A percentile compares a stretch with the other conserved stretches of the same genome.
These are phyloP conservation scores for Phylloporus rhodoxanthus DNA, from an alignment of 768 basidiomycete genomes.

Conservation along the genomic window DNA sequence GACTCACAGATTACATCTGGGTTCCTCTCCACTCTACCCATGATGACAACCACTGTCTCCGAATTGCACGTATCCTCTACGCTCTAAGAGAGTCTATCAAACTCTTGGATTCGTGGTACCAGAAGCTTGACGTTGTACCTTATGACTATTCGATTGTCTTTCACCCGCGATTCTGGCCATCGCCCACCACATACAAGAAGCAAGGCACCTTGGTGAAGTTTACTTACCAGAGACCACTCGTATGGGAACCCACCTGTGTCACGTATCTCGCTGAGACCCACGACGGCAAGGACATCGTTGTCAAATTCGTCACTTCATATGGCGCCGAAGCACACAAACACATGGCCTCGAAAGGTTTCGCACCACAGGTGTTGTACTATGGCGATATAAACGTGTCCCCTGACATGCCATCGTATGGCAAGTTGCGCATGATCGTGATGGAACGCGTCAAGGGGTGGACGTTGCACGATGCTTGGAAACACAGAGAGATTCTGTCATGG, in stretches of 20 bases:
- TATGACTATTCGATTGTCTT: neutral
- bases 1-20: conserved; percentile 32
- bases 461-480: neutral
- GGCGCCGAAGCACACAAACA: conserved; percentile 27
- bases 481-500: conserved; percentile 3
- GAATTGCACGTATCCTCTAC: conserved; percentile 18
- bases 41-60: conserved; percentile 12
- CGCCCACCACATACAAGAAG: conserved; percentile 1
- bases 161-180: conserved; percentile 21
- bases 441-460: conserved; percentile 26
- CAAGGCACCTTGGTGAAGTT: conserved; percentile 7
- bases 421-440: conserved; percentile 37
- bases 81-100: conserved; percentile 15
- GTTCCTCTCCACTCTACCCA: conserved; percentile 13
- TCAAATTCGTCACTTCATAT: conserved; percentile 37
- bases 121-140: neutral
- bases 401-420: conserved; percentile 12
- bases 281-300: conserved; percentile 20
- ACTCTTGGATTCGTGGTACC: conserved; percentile 20
- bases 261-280: conserved; percentile 20
- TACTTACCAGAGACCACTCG: conserved; percentile 18
- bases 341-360: conserved; percentile 25
- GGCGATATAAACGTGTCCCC: conserved; percentile 12
- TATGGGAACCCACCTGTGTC: conserved; percentile 15
- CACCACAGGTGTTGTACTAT: conserved; percentile 30